These are phyloP conservation scores for Penstemon eatonii DNA, from an alignment of 257 asterid species.

Conservation along the genomic window DNA sequence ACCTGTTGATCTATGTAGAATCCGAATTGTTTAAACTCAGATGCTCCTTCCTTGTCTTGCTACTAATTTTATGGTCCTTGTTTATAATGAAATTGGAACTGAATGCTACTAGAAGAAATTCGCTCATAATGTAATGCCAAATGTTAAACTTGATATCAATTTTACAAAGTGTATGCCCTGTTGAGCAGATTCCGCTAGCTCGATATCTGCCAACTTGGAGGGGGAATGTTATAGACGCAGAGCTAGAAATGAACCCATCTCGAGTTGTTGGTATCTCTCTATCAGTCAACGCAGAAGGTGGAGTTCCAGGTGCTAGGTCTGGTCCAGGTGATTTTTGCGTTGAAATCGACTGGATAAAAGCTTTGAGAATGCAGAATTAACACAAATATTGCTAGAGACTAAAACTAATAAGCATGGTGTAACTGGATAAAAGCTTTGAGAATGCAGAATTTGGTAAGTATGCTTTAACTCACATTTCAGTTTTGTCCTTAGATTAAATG, in stretches of 20 bases:
- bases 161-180: conserved; percentile 3
- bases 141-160: neutral
- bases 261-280: conserved; percentile 83
- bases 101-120: neutral
- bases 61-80: neutral
- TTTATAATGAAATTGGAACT: neutral
- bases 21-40: neutral
- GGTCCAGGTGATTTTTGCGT: conserved; percentile 86
- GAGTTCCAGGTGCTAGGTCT: conserved; percentile 62
- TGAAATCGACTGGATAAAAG: conserved; percentile 92
- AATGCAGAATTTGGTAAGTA: neutral
- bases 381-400: conserved; percentile 8
- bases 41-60: neutral
- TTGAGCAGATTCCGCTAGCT: conserved; percentile 76
- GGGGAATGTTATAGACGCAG: conserved; percentile 81
- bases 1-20: neutral
- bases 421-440: too few species aligned
- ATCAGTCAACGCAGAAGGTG: conserved; percentile 82
- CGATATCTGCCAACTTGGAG: conserved; percentile 94
- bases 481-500: too few species aligned
- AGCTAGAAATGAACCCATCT: conserved; percentile 86
- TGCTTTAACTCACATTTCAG: too few species aligned
- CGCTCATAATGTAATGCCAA: neutral
- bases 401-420: conserved; percentile 13
- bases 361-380: conserved; percentile 55